These are phyloP conservation scores for Hylodesmum podocarpum DNA, from an alignment of 306 rosid species.

Conservation along the genomic window DNA sequence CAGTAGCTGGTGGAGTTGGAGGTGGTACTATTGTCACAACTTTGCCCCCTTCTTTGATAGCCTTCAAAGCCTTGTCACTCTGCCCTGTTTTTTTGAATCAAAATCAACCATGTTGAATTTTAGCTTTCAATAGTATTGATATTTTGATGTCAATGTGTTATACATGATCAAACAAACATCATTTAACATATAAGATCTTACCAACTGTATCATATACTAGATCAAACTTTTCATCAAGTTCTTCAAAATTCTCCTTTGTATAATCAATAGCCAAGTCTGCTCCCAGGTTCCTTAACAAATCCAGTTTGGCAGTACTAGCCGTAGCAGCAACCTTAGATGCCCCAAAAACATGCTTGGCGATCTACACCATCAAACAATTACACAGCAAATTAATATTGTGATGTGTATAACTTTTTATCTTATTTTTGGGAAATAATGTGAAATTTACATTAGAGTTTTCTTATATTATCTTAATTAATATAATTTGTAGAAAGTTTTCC, in stretches of 20 bases:
- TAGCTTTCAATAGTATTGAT: no score
- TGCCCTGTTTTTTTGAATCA: slow-evolving; percentile 42
- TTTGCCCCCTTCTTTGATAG: slow-evolving; percentile 59
- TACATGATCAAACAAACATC: no score
- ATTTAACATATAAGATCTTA: no score
- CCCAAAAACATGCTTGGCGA: slow-evolving; percentile 64
- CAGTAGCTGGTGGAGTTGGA: slow-evolving; percentile 30
- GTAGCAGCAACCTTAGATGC: slow-evolving; percentile 66
- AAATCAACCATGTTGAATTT: no score
- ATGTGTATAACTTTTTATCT: no score
- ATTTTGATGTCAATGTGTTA: no score
- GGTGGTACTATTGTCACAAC: slow-evolving; percentile 46
- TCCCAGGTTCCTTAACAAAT: slow-evolving; percentile 56
- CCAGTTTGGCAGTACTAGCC: slow-evolving; percentile 43
- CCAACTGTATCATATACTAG: slow-evolving; percentile 68
- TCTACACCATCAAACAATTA: slow-evolving; percentile 21
- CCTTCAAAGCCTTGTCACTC: slow-evolving; percentile 50
- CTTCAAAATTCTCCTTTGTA: slow-evolving; percentile 55
- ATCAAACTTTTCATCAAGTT: slow-evolving; percentile 62
- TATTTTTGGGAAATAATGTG: no score
- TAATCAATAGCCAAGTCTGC: slow-evolving; percentile 66
- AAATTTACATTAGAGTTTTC: no score
- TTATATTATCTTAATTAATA: no score
- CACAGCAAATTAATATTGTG: slow-evolving; percentile 53
- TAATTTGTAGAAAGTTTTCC: no score